Percentiles rank a stretch among this genome's conserved stretches.
phyloP scores from a whole-genome alignment of 108 stramenopile species.

The Cyclotella baltica region DNA sequence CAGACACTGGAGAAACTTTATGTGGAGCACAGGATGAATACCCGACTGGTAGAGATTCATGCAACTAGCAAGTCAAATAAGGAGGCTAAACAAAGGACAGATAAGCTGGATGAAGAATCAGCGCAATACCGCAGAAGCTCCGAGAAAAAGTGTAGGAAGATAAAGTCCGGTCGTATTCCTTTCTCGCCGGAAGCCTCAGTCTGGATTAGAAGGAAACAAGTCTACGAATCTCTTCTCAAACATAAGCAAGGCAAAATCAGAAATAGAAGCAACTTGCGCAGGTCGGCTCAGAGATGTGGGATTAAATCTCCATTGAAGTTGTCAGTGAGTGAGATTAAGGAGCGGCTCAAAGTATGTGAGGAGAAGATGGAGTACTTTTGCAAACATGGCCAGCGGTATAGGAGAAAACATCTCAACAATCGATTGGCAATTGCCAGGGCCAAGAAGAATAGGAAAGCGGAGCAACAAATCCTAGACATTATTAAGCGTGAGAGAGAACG shows the following conservation, averaged over 20 bases:
- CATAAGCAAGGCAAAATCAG: not conserved
- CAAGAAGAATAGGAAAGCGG: constrained; percentile 4
- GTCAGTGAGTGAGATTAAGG: not conserved
- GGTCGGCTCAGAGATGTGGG: not conserved
- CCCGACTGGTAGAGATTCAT: too few relatives aligned
- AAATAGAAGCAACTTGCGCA: constrained; percentile 7
- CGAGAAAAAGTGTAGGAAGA: too few relatives aligned
- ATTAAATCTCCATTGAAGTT: not conserved
- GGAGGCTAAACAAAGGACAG: too few relatives aligned
- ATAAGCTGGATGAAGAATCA: too few relatives aligned
- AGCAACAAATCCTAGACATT: constrained; percentile 9
- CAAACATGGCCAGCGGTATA: not conserved
- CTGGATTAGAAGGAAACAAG: constrained; percentile 5
- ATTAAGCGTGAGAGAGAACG: not conserved
- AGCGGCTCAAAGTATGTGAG: not conserved
- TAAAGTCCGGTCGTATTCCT: too few relatives aligned
- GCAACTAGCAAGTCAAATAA: too few relatives aligned
- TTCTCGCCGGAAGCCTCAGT: too few relatives aligned
- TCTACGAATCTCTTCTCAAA: constrained; percentile 1
- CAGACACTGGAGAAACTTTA: too few relatives aligned
- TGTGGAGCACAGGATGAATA: too few relatives aligned
- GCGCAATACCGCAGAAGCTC: too few relatives aligned
- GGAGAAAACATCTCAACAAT: not conserved
- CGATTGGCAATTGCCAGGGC: not conserved
- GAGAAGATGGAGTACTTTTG: not conserved